phyloP scores from a whole-genome alignment of 2,329 filamentous ascomycete species.

The Diaporthe caulivora region DNA sequence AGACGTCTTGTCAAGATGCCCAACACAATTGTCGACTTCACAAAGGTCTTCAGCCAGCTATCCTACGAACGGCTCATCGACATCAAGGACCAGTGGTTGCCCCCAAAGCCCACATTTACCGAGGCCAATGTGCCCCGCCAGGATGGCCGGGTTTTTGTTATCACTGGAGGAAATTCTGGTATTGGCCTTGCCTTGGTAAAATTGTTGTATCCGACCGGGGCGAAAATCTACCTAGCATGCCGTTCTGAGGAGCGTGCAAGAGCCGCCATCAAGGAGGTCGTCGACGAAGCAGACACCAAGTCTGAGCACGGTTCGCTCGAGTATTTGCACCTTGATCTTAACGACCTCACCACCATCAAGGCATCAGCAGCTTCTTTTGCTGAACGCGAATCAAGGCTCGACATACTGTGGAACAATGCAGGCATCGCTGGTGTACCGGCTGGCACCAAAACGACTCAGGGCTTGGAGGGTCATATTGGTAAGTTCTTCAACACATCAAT shows the following conservation, averaged over 20 bases:
- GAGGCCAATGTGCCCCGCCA: conserved; percentile 46
- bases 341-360: conserved; percentile 56
- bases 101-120: conserved; percentile 45
- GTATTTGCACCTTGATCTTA: conserved; percentile 55
- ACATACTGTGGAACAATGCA: conserved; percentile 59
- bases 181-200: conserved; percentile 64
- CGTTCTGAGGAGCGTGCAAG: conserved; percentile 46
- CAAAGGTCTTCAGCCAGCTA: conserved; percentile 31
- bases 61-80: conserved; percentile 28
- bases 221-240: conserved; percentile 46
- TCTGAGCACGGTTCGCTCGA: conserved; percentile 43
- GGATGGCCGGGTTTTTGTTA: conserved; percentile 54
- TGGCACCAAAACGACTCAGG: conserved; percentile 46
- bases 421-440: conserved; percentile 44
- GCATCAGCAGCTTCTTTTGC: conserved; percentile 52
- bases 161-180: conserved; percentile 57
- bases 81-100: conserved; percentile 41
- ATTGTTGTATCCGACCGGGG: conserved; percentile 63
- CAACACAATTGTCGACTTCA: conserved; percentile 36
- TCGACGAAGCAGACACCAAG: conserved; percentile 16
- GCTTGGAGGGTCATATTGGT: conserved; percentile 49
- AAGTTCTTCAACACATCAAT: not conserved
- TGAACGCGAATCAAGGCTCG: conserved; percentile 52
- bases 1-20: conserved; percentile 19
- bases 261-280: conserved; percentile 50